Conservation (phyloP, 495 filamentous ascomycete genomes). For the Aspergillus taichungensis region DNA sequence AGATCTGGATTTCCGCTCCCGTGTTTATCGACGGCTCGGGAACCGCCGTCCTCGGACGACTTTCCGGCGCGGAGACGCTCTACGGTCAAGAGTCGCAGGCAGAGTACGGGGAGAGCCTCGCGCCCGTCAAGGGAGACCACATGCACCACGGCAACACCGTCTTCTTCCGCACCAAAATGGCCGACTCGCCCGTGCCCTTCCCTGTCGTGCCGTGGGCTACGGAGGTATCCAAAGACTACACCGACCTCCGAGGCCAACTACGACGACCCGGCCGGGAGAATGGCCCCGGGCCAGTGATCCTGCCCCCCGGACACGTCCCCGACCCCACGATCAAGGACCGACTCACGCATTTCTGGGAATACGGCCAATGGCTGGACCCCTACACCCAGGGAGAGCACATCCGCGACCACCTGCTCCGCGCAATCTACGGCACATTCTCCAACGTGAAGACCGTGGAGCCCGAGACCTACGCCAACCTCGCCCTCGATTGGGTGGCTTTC, state of each 20-base stretch:
- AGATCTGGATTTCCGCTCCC: background rate
- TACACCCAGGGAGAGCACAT: background rate
- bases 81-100: background rate
- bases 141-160: background rate
- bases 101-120: background rate
- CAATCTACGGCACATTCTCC: background rate
- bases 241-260: background rate
- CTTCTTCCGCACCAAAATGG: background rate
- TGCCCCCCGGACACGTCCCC: background rate
- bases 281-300: background rate
- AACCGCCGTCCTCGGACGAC: background rate
- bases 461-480: background rate
- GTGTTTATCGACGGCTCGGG: background rate
- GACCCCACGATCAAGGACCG: background rate
- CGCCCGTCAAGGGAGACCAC: background rate
- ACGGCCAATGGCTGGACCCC: background rate
- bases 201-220: background rate
- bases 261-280: background rate
- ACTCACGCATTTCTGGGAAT: background rate
- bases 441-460: background rate
- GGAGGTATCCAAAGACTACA: background rate
- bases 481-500: background rate
- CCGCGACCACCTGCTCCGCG: background rate
- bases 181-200: background rate
- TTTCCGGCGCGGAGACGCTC: background rate